Conservation (phyloP, 352 stramenopile genomes). For the Peronospora belbahrii region DNA sequence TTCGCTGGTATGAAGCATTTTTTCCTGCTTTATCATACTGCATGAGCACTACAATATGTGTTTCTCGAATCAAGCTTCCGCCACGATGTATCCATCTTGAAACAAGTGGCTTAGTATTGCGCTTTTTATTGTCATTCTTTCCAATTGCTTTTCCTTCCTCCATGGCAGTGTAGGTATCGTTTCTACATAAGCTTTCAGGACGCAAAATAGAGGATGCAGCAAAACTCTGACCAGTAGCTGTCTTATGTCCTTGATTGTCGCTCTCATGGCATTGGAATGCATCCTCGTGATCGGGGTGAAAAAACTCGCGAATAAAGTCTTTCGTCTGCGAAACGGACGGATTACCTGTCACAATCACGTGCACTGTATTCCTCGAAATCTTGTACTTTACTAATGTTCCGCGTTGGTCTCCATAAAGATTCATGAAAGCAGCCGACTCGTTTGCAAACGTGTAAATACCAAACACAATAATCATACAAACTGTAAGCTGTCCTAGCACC, state of each 20-base stretch:
- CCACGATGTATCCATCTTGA: conserved; percentile 47
- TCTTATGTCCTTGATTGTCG: conserved; percentile 2
- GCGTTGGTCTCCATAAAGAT: conserved; percentile 65
- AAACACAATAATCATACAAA: conserved; percentile 80
- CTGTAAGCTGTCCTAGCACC: conserved; percentile 63
- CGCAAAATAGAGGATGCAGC: conserved; percentile 7
- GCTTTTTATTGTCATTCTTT: conserved; percentile 12
- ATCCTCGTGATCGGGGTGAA: conserved; percentile 75
- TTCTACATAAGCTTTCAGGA: conserved; percentile 12
- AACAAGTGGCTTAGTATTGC: conserved; percentile 16
- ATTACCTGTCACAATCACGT: conserved; percentile 84
- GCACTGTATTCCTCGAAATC: conserved; percentile 51
- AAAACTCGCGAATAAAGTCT: conserved; percentile 86
- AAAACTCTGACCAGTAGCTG: conserved; percentile 1
- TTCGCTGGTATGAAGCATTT: conserved; percentile 42
- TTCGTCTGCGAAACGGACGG: conserved; percentile 70
- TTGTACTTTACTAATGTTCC: conserved; percentile 51
- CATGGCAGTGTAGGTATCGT: conserved; percentile 23
- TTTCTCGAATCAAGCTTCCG: conserved; percentile 52
- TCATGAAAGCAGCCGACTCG: conserved; percentile 71
- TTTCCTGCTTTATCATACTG: conserved; percentile 53
- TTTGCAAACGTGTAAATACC: conserved; percentile 86
- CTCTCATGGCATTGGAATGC: conserved; percentile 23
- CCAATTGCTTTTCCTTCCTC: conserved; percentile 22
- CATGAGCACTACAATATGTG: conserved; percentile 75